Base-by-base conservation (phyloP, 768 basidiomycete genomes). In the Mycena rebaudengoi region DNA sequence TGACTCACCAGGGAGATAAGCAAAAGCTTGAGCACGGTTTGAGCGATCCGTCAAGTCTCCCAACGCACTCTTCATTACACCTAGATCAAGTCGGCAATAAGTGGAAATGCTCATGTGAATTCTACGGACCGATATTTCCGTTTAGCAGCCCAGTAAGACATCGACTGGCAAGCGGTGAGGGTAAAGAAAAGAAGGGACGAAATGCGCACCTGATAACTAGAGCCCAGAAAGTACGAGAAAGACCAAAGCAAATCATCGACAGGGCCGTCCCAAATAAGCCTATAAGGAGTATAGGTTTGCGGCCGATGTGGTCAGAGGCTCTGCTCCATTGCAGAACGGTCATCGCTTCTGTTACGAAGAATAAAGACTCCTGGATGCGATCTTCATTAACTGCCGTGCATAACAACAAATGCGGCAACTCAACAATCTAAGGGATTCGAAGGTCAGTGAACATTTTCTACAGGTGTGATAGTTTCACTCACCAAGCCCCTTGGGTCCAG, bases 61-160 rank as follows among this genome's bases (percentile, higher is more conserved):
- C 70, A 84, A 75, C 50, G 78, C 76, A 62, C 79, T 83, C 68
- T 83, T 84, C 69, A 82, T 80, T 10, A 84, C 80, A 26, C 83
- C 83, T 75, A 73, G 66, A 74, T 74, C n/a, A 20, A 46, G 10
- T 12, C 13, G 50, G 23, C 49, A n/a, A 13, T 12, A 35, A 14
- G 10, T 28, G n/a, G 4, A 11, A 40, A 41, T 39, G 33, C 23
- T 5, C 21, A 14, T 8, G 72, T 71, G 71, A 41, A 28, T n/a
- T 6, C 43, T 4, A 44, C 40, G 20, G 6, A 39, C 58, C 55
- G 10, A 26, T 82, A 67, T 90, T 90, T 32, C 90, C 90, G 60
- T 90, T 89, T 26, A 91, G 73, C 52, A 88, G 76, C 1, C 91
- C 90, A 40, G 85, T 86, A 16, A 91, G 74, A 65, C 90, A 91